Base-by-base conservation (phyloP, 169 alveolate genomes). In the Hepatocystis sp. region DNA sequence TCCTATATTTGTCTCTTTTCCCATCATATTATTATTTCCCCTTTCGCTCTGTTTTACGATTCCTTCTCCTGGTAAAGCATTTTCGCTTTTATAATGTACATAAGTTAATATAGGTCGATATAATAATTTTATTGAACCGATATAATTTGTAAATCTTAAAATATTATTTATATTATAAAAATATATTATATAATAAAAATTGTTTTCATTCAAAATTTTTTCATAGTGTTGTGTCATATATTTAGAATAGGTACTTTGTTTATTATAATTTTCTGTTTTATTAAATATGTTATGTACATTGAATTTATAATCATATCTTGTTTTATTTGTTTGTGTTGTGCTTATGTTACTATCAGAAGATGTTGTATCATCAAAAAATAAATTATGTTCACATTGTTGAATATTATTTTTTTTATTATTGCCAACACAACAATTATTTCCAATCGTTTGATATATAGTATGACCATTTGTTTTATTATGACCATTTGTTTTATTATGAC, bases 81-180 rank as follows among this genome's bases (percentile, higher is more conserved):
- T 19, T 8, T 8, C 4, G 2, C 65, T 44, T 27, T 66, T 66
- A 28, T 51, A 51, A 52, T 49, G 63, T 19, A 81, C 89, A 27
- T 81, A 84, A 15, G 84, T 81, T 53, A 81, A 63, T 63, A 81
- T 81, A 23, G 89, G 89, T 65, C 89, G 60, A 63, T 81, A 81
- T 21, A 81, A 34, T 42, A 81, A 17, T 46, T 51, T 81, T 2
- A 81, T 81, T 27, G 81, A 81, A 27, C 63, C 34, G 2, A 65
- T 49, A 65, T 81, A 81, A 44, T 63, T 81, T n/a, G 68, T 81
- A 63, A 81, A 61, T 19, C 49, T 51, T 32, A 81, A 42, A 8
- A 27, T 44, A 51, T 63, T 39, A 34, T 81, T 61, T 61, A 81
- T 36, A 56, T 64, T 40, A 30, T 81, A 81, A 28, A 81, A 53